Percentiles rank a stretch among this genome's conserved stretches.
These are phyloP conservation scores for Komagataella phaffii DNA, from an alignment of 805 yeast genomes.

Conservation along the genomic window DNA sequence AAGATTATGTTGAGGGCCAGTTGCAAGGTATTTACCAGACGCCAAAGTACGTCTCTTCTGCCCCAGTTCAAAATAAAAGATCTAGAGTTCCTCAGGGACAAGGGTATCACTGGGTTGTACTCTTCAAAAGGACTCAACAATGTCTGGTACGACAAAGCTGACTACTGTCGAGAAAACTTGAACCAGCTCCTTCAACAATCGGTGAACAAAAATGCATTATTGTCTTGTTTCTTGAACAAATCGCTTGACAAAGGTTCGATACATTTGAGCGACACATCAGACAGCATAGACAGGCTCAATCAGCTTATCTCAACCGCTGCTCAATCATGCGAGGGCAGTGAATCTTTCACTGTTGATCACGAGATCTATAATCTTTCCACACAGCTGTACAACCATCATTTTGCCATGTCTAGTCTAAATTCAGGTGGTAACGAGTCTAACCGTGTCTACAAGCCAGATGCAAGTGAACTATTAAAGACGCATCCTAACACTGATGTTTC, in stretches of 20 bases:
- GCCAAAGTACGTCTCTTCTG: neutral
- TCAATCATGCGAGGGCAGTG: neutral
- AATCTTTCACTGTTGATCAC: neutral
- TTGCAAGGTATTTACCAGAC: neutral
- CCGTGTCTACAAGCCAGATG: constrained; percentile 10
- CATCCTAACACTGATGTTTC: constrained; percentile 24
- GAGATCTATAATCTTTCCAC: constrained; percentile 12
- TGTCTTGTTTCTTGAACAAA: neutral
- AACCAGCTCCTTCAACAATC: constrained; percentile 9
- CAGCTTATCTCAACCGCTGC: neutral
- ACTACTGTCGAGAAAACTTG: constrained; percentile 16
- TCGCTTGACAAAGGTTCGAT: neutral
- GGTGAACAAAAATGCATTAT: neutral
- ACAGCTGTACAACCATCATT: constrained; percentile 21
- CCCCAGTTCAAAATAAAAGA: constrained; percentile 3
- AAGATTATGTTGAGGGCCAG: neutral
- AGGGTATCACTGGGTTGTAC: constrained; percentile 36
- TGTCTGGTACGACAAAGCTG: constrained; percentile 35
- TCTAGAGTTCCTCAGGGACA: constrained; percentile 12
- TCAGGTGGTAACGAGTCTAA: constrained; percentile 1
- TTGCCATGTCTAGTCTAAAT: constrained; percentile 19
- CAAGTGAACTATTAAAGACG: constrained; percentile 25
- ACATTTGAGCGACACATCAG: neutral
- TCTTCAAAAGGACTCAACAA: constrained; percentile 31
- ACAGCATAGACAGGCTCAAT: neutral